A percentile compares a stretch with the other conserved stretches of the same genome.
Evolutionary conservation across 2,329 filamentous ascomycete species (phyloP).

Genomic region (Colletotrichum sublineola): DNA sequence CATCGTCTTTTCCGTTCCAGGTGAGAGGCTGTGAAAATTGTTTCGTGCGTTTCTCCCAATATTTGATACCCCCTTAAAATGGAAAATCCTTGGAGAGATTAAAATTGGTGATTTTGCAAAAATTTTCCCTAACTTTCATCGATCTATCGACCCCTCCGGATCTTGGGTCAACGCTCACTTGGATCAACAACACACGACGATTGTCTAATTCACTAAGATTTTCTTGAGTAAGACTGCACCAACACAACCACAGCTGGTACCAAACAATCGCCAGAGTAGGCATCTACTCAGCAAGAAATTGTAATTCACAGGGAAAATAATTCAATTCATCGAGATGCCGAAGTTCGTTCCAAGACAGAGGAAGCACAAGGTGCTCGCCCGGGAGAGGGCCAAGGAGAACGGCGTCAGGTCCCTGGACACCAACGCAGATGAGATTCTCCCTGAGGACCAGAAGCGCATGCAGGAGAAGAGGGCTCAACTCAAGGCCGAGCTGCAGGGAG

Average conservation of each 20-base stretch:
- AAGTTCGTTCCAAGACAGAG: constrained; percentile 74
- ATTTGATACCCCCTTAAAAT: constrained; percentile 30
- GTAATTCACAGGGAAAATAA: too few relatives aligned
- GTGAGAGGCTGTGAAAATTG: not conserved
- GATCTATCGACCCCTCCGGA: not conserved
- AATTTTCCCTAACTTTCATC: not conserved
- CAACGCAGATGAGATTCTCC: constrained; percentile 67
- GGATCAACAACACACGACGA: not conserved
- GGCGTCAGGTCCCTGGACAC: constrained; percentile 61
- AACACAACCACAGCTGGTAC: not conserved
- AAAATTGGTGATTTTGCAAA: not conserved
- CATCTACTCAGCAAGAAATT: not conserved
- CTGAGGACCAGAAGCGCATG: constrained; percentile 60
- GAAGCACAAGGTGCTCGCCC: constrained; percentile 77
- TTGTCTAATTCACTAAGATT: constrained; percentile 1
- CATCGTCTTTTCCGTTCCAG: constrained; percentile 6
- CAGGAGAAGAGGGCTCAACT: constrained; percentile 69
- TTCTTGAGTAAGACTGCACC: not conserved
- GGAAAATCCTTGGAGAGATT: not conserved
- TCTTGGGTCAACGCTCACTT: not conserved
- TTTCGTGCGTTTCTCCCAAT: not conserved
- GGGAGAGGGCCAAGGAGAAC: constrained; percentile 65
- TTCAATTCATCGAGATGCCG: constrained; percentile 53
- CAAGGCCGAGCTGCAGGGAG: constrained; percentile 65
- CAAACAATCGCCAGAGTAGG: not conserved